phyloP scores from a whole-genome alignment of 768 basidiomycete genomes.

The Tylopilus intermedius region DNA sequence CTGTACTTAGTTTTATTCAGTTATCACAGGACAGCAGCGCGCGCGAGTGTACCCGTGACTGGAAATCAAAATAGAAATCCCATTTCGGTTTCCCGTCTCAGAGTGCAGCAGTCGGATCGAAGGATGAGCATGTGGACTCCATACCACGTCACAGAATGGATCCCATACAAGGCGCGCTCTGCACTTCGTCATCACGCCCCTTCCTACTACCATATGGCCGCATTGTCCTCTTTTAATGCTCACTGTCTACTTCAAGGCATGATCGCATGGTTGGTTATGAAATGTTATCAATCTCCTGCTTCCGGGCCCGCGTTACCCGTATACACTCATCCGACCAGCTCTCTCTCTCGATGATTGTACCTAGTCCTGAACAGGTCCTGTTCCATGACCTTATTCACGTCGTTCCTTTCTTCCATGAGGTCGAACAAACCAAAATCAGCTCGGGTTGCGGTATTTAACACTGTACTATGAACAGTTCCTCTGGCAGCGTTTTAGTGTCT shows the following conservation, averaged over 20 bases:
- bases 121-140: neutral
- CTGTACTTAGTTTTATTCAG: neutral
- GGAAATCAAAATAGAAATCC: neutral
- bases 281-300: neutral
- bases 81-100: neutral
- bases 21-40: neutral
- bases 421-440: neutral
- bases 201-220: conserved; percentile 1
- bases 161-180: neutral
- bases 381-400: conserved; percentile 1
- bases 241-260: neutral
- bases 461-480: neutral
- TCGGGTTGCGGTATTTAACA: conserved; percentile 17
- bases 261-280: neutral
- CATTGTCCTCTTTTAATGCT: neutral
- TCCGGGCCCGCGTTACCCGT: conserved; percentile 2
- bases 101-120: neutral
- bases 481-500: neutral
- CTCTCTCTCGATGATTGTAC: neutral
- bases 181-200: neutral
- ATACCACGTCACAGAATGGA: neutral
- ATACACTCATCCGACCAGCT: neutral
- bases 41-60: conserved; percentile 1
- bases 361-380: neutral
- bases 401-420: conserved; percentile 7